Percentiles rank a stretch among this genome's conserved stretches.
Evolutionary conservation across 1,284 basidiomycete genomes (phyloP).

Genomic region (Naganishia cerealis): DNA sequence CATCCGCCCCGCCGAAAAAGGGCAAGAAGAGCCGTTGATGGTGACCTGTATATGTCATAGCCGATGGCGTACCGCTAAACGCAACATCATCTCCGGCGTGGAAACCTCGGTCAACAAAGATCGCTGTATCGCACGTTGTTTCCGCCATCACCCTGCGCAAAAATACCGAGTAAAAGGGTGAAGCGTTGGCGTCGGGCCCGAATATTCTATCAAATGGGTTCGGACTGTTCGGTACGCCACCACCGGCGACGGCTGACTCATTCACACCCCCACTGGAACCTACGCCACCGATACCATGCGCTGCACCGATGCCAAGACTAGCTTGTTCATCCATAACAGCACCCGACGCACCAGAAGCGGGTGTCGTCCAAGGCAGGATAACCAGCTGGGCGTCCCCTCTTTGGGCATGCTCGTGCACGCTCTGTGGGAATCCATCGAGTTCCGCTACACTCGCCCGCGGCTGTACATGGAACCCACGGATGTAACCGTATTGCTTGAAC

Average conservation of each 20-base stretch:
- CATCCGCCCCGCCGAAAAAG: conserved; percentile 90
- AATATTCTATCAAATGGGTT: conserved; percentile 51
- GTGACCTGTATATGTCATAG: conserved; percentile 17
- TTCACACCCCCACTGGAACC: not conserved
- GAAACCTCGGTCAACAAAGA: conserved; percentile 74
- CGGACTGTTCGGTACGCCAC: conserved; percentile 19
- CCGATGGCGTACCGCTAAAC: not conserved
- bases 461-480: conserved; percentile 68
- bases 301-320: not conserved
- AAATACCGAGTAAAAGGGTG: conserved; percentile 68
- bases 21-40: conserved; percentile 73
- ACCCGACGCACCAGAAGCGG: conserved; percentile 34
- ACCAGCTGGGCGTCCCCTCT: conserved; percentile 69
- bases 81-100: conserved; percentile 45
- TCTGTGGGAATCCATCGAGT: conserved; percentile 67
- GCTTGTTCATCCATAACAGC: conserved; percentile 39
- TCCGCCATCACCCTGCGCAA: conserved; percentile 75
- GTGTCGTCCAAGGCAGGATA: conserved; percentile 73
- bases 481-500: conserved; percentile 70
- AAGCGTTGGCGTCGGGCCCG: conserved; percentile 42
- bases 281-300: conserved; percentile 13
- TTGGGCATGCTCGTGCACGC: conserved; percentile 66
- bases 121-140: conserved; percentile 65
- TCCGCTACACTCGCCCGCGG: conserved; percentile 66
- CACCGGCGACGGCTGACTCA: not conserved